These are phyloP conservation scores for Debaryomycetaceae sp. DNA, from an alignment of 1,139 yeast genomes.

Conservation along the genomic window DNA sequence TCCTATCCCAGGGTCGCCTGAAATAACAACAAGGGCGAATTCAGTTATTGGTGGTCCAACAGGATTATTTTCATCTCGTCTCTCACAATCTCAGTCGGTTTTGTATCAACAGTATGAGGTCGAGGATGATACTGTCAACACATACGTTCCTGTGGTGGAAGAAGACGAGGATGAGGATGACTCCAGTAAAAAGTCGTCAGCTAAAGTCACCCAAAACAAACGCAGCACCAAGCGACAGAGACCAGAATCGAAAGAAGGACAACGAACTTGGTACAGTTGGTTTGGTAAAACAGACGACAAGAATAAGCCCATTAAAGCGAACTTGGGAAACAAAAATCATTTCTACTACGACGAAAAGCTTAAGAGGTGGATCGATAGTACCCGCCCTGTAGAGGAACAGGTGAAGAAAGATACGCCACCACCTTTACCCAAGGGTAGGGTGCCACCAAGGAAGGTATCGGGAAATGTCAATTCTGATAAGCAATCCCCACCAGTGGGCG, in stretches of 20 bases:
- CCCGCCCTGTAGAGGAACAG: constrained; percentile 69
- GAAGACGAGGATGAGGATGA: constrained; percentile 44
- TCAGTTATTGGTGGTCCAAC: constrained; percentile 39
- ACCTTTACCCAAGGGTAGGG: constrained; percentile 64
- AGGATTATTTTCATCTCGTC: constrained; percentile 34
- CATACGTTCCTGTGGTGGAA: constrained; percentile 42
- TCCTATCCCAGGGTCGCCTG: constrained; percentile 50
- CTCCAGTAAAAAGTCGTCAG: constrained; percentile 9
- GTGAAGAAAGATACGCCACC: constrained; percentile 60
- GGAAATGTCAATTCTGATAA: background rate
- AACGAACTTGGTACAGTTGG: constrained; percentile 28
- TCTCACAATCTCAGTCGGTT: constrained; percentile 46
- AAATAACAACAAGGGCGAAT: constrained; percentile 43
- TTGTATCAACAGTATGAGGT: constrained; percentile 48
- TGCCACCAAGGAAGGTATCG: constrained; percentile 5
- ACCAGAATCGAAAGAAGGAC: constrained; percentile 12
- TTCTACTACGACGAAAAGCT: constrained; percentile 81
- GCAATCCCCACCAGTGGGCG: background rate
- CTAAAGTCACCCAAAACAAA: too few species aligned
- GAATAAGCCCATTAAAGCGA: constrained; percentile 77
- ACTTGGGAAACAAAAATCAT: constrained; percentile 74
- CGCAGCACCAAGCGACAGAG: constrained; percentile 6
- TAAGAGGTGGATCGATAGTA: constrained; percentile 82
- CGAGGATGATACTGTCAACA: constrained; percentile 44
- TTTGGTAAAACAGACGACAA: constrained; percentile 51